Evolutionary conservation across 306 rosid species (phyloP), one percentile per base, ranked within the genome.

Genomic region (Senna siamea): DNA sequence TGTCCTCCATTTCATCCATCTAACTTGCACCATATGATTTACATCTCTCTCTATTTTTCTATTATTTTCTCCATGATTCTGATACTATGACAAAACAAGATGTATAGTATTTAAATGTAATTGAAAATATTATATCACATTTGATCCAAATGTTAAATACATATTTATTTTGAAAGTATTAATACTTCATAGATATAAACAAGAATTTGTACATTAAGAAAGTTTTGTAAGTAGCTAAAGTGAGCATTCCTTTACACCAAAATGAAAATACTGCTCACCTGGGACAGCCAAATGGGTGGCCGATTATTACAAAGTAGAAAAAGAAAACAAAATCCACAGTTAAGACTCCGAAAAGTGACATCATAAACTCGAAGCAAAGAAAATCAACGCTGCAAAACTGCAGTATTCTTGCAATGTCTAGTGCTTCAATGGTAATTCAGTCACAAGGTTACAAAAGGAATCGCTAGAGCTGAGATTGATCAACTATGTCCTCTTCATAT

Each of bases 401-500:
- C n/a, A n/a, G n/a, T n/a, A n/a, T n/a, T n/a, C n/a, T 54, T 9
- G n/a, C n/a, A n/a, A n/a, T n/a, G 34, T 63, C 34, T 30, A 67
- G 35, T 43, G 57, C 73, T 22, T 38, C 7, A 62, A 44, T 20
- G 12, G 40, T 55, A 76, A 76, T 66, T 66, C 50, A 30, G 22
- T 67, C 35, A 12, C 68, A 67, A 60, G 61, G 19, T 20, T 22
- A 58, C 26, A 19, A 59, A 3, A 30, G 32, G 20, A 69, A 47
- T 1, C 30, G 3, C 30, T 3, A 26, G 30, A 26, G 30, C 30
- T 26, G 30, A 26, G 30, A 26, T 1, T 26, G 3, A 60, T 60
- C 68, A 26, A 78, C 78, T 10, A n/a, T 50, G 4, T 19, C 22
- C 70, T 44, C 32, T n/a, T n/a, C n/a, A 53, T 30, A 32, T 19